Conservation (phyloP, 306 rosid species). For the Lupinus albus region DNA sequence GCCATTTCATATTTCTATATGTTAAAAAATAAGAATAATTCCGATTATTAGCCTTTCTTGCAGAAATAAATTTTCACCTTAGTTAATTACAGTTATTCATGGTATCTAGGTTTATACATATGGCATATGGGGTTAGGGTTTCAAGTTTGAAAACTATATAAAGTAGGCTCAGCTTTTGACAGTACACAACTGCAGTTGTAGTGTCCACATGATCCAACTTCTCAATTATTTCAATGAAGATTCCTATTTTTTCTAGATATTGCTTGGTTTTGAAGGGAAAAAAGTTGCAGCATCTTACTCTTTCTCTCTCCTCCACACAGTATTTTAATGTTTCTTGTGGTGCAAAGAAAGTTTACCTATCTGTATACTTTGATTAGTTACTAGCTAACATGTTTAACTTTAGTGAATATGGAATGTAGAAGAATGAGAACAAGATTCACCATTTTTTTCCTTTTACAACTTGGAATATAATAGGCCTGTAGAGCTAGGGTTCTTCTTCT, state of each 20-base stretch:
- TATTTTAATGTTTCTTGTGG: not conserved
- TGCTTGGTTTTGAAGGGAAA: constrained; percentile 18
- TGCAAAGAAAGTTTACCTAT: no score
- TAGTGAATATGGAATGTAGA: no score
- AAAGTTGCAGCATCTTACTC: constrained; percentile 25
- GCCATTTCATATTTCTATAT: constrained; percentile 14
- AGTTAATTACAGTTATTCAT: not conserved
- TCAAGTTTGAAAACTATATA: constrained; percentile 26
- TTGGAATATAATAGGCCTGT: not conserved
- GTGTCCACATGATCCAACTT: constrained; percentile 14
- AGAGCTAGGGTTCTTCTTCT: constrained; percentile 25
- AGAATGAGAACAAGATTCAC: not conserved
- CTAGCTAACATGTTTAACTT: no score
- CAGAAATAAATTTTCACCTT: constrained; percentile 11
- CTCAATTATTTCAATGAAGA: constrained; percentile 56
- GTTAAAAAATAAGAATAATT: not conserved
- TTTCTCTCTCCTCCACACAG: constrained; percentile 22
- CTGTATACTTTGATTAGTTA: no score
- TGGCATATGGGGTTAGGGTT: constrained; percentile 32
- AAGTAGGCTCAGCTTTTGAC: constrained; percentile 45
- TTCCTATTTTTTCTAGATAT: constrained; percentile 37
- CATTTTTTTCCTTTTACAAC: not conserved
- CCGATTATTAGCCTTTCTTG: not conserved
- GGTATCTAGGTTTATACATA: not conserved
- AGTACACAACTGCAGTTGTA: constrained; percentile 41